Conservation (phyloP, 495 filamentous ascomycete species). For the Aeminium ludgeri region DNA sequence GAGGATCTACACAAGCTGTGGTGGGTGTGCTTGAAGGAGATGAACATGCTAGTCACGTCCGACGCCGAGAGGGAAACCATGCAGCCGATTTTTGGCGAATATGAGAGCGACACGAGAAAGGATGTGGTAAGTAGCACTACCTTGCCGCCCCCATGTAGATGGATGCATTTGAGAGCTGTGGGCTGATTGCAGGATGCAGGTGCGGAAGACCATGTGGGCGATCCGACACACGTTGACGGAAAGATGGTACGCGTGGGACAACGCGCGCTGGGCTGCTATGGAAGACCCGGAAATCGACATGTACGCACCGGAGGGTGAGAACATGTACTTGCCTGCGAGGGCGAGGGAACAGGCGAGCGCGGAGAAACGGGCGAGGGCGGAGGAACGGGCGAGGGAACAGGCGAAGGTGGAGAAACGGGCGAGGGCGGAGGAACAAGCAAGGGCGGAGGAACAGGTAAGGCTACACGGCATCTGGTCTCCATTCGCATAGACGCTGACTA, state of each 20-base stretch:
- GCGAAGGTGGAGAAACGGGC: background rate
- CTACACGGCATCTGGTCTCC: too few relatives aligned
- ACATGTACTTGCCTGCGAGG: conserved; percentile 31
- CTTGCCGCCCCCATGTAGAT: too few relatives aligned
- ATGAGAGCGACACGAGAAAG: conserved; percentile 43
- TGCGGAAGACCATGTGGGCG: conserved; percentile 50
- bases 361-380: too few relatives aligned
- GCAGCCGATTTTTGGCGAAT: conserved; percentile 45
- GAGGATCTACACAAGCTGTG: conserved; percentile 83
- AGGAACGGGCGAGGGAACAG: background rate
- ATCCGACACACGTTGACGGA: conserved; percentile 81
- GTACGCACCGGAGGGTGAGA: conserved; percentile 12
- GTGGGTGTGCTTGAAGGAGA: conserved; percentile 89
- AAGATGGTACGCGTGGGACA: conserved; percentile 77
- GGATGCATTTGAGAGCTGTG: background rate
- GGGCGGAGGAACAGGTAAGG: conserved; percentile 4
- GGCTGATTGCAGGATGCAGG: conserved; percentile 22
- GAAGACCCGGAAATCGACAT: conserved; percentile 45
- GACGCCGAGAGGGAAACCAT: conserved; percentile 45
- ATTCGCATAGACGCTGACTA: too few relatives aligned
- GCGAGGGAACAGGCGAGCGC: conserved; percentile 2
- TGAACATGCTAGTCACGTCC: conserved; percentile 75
- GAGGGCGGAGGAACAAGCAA: conserved; percentile 1
- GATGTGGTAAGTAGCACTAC: conserved; percentile 43
- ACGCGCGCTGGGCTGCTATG: conserved; percentile 55